Evolutionary conservation across 352 stramenopile genomes (phyloP), one percentile per base, ranked within the genome.

Genomic region (Phytophthora foliorum): DNA sequence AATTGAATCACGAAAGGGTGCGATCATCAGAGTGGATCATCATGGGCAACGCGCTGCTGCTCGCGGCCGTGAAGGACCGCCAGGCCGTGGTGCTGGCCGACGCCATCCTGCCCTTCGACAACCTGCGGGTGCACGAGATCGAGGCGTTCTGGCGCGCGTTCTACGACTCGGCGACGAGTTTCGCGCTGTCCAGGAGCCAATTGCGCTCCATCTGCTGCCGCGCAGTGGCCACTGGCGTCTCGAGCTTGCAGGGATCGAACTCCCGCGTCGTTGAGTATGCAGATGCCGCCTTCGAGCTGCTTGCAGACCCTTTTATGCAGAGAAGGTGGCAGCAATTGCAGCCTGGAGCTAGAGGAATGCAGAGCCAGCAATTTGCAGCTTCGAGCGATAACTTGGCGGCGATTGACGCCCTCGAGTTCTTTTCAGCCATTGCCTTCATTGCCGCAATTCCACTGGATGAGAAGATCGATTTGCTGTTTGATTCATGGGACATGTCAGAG

Each of bases 401-500:
- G 22, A 85, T 96, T 44, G 88, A 96, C 41, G 87, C 80, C 10
- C 81, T 96, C 14, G 88, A 96, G 61, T 94, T 96, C 63, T 66
- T 93, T 39, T 90, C 88, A 0, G 74, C 81, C 2, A 82, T 96
- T 39, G 83, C 77, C 4, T 92, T 95, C 50, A 84, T 94, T 44
- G 78, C 79, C 14, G 71, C 77, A 0, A 71, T 75, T 19, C 65
- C 82, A 0, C 63, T 92, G 24, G 79, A 94, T 19, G 87, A 95
- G 61, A 96, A 96, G 57, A 80, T 94, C 42, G 86, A 95, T 44
- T 67, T 95, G 64, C 48, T 96, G 7, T 95, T 94, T 63, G 89
- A 96, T 60, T 93, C 87, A 50, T 95, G 86, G 86, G 89, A 95
- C 63, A 93, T 96, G 85, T 96, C 87, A 0, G 85, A 94, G 55